phyloP scores from a whole-genome alignment of 1,284 basidiomycete species.

The Vanrija sp. region DNA sequence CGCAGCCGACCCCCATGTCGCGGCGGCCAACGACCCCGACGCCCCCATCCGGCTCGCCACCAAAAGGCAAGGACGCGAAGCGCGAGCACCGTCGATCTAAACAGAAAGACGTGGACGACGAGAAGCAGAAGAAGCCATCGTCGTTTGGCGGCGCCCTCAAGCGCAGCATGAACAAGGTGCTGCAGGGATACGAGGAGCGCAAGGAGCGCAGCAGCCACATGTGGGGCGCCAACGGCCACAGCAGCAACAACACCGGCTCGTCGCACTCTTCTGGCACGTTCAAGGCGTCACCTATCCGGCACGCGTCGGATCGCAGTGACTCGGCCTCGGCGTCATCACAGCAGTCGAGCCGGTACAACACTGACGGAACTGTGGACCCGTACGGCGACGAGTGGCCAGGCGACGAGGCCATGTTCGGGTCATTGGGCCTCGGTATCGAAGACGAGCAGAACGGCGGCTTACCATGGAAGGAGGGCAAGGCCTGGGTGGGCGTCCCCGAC shows the following conservation, averaged over 20 bases:
- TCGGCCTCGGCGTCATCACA: slow-evolving; percentile 17
- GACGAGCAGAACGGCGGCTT: slow-evolving; percentile 23
- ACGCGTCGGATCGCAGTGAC: slow-evolving; percentile 11
- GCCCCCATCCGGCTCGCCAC: not conserved
- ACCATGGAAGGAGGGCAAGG: slow-evolving; percentile 39
- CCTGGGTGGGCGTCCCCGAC: slow-evolving; percentile 44
- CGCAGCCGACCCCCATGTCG: not conserved
- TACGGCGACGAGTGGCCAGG: slow-evolving; percentile 6
- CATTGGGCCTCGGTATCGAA: slow-evolving; percentile 19
- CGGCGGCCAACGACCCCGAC: not conserved
- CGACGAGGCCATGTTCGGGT: slow-evolving; percentile 13
- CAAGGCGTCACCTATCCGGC: not conserved
- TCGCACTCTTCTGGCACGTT: not conserved
- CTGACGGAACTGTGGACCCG: slow-evolving; percentile 11
- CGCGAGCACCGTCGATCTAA: slow-evolving; percentile 7
- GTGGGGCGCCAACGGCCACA: slow-evolving; percentile 5
- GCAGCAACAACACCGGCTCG: not conserved
- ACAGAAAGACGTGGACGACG: slow-evolving; percentile 26
- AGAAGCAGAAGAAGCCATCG: slow-evolving; percentile 22
- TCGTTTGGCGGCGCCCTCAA: slow-evolving; percentile 35
- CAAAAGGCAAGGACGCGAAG: slow-evolving; percentile 11
- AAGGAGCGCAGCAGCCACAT: slow-evolving; percentile 16
- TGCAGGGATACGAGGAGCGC: slow-evolving; percentile 33
- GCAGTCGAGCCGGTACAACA: slow-evolving; percentile 3
- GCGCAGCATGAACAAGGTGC: slow-evolving; percentile 34